phyloP scores from a whole-genome alignment of 192 early-diverging fungal genomes.

The Backusella morwellensis region DNA sequence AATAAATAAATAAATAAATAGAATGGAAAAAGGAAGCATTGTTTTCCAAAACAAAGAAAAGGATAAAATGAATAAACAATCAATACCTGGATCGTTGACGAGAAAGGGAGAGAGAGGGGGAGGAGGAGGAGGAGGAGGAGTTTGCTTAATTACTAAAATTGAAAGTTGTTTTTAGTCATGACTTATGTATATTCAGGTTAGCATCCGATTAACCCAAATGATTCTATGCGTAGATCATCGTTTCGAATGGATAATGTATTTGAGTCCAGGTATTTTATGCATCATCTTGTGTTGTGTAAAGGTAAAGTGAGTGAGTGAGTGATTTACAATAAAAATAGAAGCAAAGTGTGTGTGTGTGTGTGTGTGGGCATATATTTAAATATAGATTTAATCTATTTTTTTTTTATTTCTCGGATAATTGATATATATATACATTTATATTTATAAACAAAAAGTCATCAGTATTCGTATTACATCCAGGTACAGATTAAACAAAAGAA shows the following conservation, averaged over 20 bases:
- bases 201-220: background rate
- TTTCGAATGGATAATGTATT: background rate
- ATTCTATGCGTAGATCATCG: background rate
- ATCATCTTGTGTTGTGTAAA: background rate
- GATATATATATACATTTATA: background rate
- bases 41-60: background rate
- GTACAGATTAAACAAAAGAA: background rate
- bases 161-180: background rate
- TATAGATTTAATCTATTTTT: background rate
- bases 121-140: background rate
- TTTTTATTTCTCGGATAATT: background rate
- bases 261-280: constrained; percentile 5
- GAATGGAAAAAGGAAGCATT: background rate
- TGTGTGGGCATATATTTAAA: background rate
- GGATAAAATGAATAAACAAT: background rate
- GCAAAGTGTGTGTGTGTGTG: background rate
- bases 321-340: background rate
- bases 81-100: background rate
- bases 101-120: background rate
- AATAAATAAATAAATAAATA: no score
- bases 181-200: background rate
- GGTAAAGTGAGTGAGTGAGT: background rate
- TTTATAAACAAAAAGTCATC: background rate
- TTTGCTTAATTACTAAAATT: background rate
- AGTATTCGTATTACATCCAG: background rate